Evolutionary conservation across 805 yeast species (phyloP).

Genomic region (Wickerhamiella qilinensis): DNA sequence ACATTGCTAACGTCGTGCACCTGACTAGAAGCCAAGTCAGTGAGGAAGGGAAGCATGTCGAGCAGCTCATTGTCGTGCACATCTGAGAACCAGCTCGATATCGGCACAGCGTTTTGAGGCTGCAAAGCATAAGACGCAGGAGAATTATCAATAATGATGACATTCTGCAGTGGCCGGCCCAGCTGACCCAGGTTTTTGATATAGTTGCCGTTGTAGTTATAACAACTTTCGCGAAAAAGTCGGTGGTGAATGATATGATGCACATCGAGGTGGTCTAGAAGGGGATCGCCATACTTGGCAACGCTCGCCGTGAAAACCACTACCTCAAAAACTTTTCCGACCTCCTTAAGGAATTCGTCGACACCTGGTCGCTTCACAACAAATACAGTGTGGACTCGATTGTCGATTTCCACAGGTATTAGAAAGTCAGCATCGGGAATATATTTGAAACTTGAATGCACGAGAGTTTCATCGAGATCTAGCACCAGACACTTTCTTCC

Average conservation of each 20-base stretch:
- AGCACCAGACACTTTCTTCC: slow-evolving; percentile 74
- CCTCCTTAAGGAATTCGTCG: slow-evolving; percentile 71
- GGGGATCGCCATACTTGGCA: slow-evolving; percentile 88
- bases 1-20: slow-evolving; percentile 80
- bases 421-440: slow-evolving; percentile 89
- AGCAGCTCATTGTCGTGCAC: slow-evolving; percentile 89
- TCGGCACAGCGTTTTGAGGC: slow-evolving; percentile 95
- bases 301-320: slow-evolving; percentile 97
- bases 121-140: slow-evolving; percentile 97
- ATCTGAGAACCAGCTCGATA: slow-evolving; percentile 96
- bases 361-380: slow-evolving; percentile 97
- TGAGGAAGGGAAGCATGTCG: slow-evolving; percentile 79
- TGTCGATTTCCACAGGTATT: slow-evolving; percentile 92
- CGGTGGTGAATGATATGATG: slow-evolving; percentile 70
- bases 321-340: slow-evolving; percentile 80
- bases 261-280: slow-evolving; percentile 75
- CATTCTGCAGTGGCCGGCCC: slow-evolving; percentile 76
- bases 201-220: slow-evolving; percentile 83
- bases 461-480: slow-evolving; percentile 91
- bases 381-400: slow-evolving; percentile 81
- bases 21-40: slow-evolving; percentile 54
- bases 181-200: slow-evolving; percentile 86
- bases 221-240: slow-evolving; percentile 86
- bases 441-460: slow-evolving; percentile 87
- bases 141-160: slow-evolving; percentile 87